A percentile compares a stretch with the other conserved stretches of the same genome.
Conservation (phyloP, 23 red algal genomes). For the Porphyridium purpureum region DNA sequence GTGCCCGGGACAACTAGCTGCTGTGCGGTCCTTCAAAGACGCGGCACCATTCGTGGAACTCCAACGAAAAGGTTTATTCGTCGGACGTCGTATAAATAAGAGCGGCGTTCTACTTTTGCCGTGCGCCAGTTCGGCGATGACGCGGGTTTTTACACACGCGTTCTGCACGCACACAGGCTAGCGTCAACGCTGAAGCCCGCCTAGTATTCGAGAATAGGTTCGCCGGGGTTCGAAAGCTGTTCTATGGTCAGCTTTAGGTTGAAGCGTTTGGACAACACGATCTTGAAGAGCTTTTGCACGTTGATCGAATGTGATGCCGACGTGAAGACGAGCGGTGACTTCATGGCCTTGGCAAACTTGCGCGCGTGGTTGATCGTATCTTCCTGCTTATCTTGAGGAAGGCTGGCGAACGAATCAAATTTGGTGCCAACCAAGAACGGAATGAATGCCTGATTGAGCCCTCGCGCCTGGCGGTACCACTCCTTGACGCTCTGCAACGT, state of each 20-base stretch:
- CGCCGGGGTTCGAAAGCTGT: slow-evolving; percentile 43
- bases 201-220: slow-evolving; percentile 74
- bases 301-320: slow-evolving; percentile 78
- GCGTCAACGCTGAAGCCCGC: too few species aligned
- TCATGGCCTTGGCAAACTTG: slow-evolving; percentile 92
- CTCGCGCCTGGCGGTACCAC: slow-evolving; percentile 86
- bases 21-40: too few species aligned
- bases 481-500: slow-evolving; percentile 78
- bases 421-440: slow-evolving; percentile 96
- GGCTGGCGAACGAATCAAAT: slow-evolving; percentile 65
- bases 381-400: slow-evolving; percentile 60
- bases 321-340: slow-evolving; percentile 79
- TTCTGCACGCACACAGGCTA: too few species aligned
- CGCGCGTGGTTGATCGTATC: slow-evolving; percentile 61
- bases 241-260: slow-evolving; percentile 63
- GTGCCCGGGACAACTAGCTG: too few species aligned
- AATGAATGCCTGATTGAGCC: slow-evolving; percentile 73
- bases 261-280: slow-evolving; percentile 73
- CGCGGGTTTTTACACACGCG: too few species aligned
- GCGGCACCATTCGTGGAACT: too few species aligned
- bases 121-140: too few species aligned
- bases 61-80: too few species aligned
- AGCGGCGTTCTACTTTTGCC: too few species aligned
- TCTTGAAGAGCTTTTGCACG: slow-evolving; percentile 93
- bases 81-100: too few species aligned